Conservation (phyloP, 78 protist genomes). For the Dictyostelium discoideum region dicty_2.7 NC_007089.4:2954501-2955000, state of each 20-base stretch:
- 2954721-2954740: constrained; percentile 42
- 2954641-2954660: too few species aligned
- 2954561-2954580: neutral
- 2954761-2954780: constrained; percentile 65
- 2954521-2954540: neutral
- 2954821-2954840: constrained; percentile 54
- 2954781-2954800: constrained; percentile 54
- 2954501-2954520: neutral
- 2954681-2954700: neutral
- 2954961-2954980: constrained; percentile 63
- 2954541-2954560: neutral
- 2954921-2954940: constrained; percentile 56
- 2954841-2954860: constrained; percentile 69
- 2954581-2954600: constrained; percentile 18
- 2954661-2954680: neutral
- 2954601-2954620: neutral
- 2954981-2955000: constrained; percentile 59
- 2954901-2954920: constrained; percentile 80
- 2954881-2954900: constrained; percentile 52
- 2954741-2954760: constrained; percentile 51
- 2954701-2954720: neutral
- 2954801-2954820: constrained; percentile 71
- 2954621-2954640: too few species aligned
- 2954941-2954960: constrained; percentile 22
- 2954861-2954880: constrained; percentile 59